Conservation (phyloP, 2,329 filamentous ascomycete species). For the Epichloe aotearoae region DNA sequence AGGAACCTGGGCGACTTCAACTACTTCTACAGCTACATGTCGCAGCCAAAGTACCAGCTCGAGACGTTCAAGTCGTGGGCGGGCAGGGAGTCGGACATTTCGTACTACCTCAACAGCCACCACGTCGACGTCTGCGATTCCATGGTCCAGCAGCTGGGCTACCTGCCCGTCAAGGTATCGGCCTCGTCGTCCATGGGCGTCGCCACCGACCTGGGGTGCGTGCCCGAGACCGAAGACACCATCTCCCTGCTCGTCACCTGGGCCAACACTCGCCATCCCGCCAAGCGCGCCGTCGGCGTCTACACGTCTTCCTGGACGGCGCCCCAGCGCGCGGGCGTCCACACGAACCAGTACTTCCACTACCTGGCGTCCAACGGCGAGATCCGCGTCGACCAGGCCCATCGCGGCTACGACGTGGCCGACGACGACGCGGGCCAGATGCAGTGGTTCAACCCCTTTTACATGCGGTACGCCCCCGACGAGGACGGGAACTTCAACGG, state of each 20-base stretch:
- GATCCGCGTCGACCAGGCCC: slow-evolving; percentile 82
- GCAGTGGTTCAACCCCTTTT: slow-evolving; percentile 88
- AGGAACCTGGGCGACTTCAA: slow-evolving; percentile 81
- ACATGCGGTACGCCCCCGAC: slow-evolving; percentile 88
- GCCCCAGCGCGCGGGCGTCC: slow-evolving; percentile 83
- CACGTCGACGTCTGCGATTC: slow-evolving; percentile 88
- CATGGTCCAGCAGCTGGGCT: slow-evolving; percentile 65
- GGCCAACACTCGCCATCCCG: slow-evolving; percentile 56
- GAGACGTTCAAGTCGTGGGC: slow-evolving; percentile 95
- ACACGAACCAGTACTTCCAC: slow-evolving; percentile 95
- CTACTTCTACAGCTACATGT: slow-evolving; percentile 98
- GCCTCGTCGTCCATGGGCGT: slow-evolving; percentile 68
- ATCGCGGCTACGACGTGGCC: slow-evolving; percentile 89
- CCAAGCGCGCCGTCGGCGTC: slow-evolving; percentile 68
- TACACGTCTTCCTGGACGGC: slow-evolving; percentile 95
- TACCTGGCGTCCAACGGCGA: slow-evolving; percentile 78
- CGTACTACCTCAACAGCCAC: slow-evolving; percentile 91
- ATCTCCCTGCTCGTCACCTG: slow-evolving; percentile 85
- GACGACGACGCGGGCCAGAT: slow-evolving; percentile 59
- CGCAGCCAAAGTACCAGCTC: slow-evolving; percentile 78
- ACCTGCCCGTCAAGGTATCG: slow-evolving; percentile 64
- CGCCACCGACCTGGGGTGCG: slow-evolving; percentile 66
- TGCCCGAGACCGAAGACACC: slow-evolving; percentile 74
- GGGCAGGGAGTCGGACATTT: slow-evolving; percentile 82
- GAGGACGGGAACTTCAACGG: slow-evolving; percentile 91